Percentiles rank a stretch among this genome's conserved stretches.
Conservation (phyloP, 208 protist species). For the Angomonas desouzai region DNA sequence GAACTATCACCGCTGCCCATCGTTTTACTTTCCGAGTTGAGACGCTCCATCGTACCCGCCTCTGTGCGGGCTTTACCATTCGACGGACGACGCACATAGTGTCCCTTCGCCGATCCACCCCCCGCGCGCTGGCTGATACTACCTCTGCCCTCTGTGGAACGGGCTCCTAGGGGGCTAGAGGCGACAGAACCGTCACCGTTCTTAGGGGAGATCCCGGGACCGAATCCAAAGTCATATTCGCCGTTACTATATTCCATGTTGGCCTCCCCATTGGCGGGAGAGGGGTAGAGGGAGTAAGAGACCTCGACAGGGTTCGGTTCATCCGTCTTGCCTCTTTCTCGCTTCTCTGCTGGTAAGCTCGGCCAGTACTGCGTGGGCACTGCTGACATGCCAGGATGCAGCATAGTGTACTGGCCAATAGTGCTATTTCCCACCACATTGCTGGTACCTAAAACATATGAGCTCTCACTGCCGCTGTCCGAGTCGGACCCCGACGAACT, state of each 20-base stretch:
- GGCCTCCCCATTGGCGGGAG: neutral
- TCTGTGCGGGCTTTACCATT: neutral
- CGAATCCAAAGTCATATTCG: neutral
- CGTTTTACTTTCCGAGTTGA: neutral
- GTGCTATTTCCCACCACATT: neutral
- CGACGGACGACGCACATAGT: neutral
- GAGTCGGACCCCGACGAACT: neutral
- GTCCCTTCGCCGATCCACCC: neutral
- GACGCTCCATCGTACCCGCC: neutral
- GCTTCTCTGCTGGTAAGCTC: neutral
- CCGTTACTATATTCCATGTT: neutral
- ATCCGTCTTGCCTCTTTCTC: neutral
- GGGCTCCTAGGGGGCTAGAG: neutral
- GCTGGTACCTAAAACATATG: neutral
- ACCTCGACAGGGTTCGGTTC: neutral
- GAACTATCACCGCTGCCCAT: neutral
- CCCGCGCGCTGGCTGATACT: neutral
- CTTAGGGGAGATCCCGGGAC: neutral
- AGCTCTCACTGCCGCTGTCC: neutral
- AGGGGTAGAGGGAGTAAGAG: neutral
- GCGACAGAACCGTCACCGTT: neutral
- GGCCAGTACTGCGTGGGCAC: neutral
- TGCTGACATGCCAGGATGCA: neutral
- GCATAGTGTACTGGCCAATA: neutral
- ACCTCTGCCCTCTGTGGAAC: neutral